Evolutionary conservation across 768 basidiomycete genomes (phyloP).

Genomic region (Tylopilus felleus): DNA sequence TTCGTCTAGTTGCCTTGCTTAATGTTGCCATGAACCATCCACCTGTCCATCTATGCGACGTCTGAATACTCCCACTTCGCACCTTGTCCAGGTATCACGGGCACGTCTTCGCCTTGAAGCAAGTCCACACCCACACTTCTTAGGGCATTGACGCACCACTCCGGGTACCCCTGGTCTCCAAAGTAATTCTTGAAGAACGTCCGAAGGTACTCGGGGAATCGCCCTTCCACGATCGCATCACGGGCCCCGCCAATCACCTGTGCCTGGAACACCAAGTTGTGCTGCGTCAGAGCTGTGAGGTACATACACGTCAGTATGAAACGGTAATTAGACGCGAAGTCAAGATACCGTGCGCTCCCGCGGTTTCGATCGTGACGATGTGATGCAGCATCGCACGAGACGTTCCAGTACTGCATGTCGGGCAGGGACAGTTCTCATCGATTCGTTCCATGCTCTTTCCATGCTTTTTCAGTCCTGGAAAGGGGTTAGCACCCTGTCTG

Average conservation of each 20-base stretch:
- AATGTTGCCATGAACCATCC: neutral
- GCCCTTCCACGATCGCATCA: conserved; percentile 73
- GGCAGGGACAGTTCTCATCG: conserved; percentile 77
- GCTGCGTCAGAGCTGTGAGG: conserved; percentile 67
- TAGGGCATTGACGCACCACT: conserved; percentile 87
- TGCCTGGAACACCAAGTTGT: conserved; percentile 85
- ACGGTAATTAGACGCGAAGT: conserved; percentile 15
- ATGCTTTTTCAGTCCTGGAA: conserved; percentile 56
- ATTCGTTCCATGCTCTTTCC: conserved; percentile 67
- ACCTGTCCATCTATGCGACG: conserved; percentile 15
- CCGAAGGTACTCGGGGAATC: conserved; percentile 74
- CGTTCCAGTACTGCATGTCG: conserved; percentile 68
- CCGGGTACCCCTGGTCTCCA: conserved; percentile 71
- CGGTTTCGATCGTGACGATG: conserved; percentile 74
- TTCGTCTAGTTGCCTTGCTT: neutral
- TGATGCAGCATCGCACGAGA: conserved; percentile 77
- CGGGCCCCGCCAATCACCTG: conserved; percentile 83
- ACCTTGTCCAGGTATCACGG: conserved; percentile 57
- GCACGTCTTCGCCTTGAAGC: conserved; percentile 50
- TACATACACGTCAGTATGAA: conserved; percentile 11
- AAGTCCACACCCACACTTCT: conserved; percentile 81
- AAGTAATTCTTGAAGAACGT: conserved; percentile 80
- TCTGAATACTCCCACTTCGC: conserved; percentile 82
- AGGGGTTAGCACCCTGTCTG: conserved; percentile 5
- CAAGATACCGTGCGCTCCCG: conserved; percentile 74